Conservation (phyloP, 2,329 filamentous ascomycete species). For the Paracorniculantispora psalliotae region DNA sequence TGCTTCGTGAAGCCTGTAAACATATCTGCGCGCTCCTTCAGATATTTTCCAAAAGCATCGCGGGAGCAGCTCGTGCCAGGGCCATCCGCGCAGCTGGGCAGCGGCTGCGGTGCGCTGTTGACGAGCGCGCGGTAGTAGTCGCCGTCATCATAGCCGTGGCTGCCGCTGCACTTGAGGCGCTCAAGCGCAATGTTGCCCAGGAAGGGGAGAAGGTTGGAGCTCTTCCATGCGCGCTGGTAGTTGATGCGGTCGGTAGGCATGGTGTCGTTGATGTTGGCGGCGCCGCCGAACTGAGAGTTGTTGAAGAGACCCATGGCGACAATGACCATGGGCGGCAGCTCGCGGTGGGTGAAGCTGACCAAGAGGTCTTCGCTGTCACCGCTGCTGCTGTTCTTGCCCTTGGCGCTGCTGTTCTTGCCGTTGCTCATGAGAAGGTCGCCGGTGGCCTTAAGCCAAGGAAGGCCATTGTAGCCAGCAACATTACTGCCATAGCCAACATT, state of each 20-base stretch:
- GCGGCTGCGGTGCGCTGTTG: conserved; percentile 38
- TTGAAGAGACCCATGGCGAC: conserved; percentile 67
- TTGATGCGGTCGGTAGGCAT: conserved; percentile 62
- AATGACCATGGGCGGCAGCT: conserved; percentile 61
- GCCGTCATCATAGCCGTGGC: conserved; percentile 48
- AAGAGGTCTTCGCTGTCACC: conserved; percentile 51
- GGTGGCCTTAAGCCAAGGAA: conserved; percentile 63
- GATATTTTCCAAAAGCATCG: conserved; percentile 33
- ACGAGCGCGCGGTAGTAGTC: conserved; percentile 44
- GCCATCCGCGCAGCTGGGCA: conserved; percentile 38
- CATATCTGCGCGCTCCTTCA: conserved; percentile 31
- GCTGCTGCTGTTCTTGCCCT: background rate
- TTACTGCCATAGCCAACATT: conserved; percentile 61
- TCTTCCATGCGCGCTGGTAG: conserved; percentile 58
- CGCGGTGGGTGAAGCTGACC: conserved; percentile 64
- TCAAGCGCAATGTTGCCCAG: conserved; percentile 63
- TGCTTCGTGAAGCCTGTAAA: conserved; percentile 37
- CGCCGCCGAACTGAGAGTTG: conserved; percentile 53
- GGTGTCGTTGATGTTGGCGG: conserved; percentile 51
- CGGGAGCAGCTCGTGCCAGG: conserved; percentile 41
- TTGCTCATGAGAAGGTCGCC: conserved; percentile 41
- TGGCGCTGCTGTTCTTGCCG: conserved; percentile 18
- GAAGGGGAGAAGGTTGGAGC: conserved; percentile 59
- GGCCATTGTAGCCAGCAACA: conserved; percentile 53
- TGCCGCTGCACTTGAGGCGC: conserved; percentile 54